Evolutionary conservation across 306 rosid species (phyloP).

Genomic region (Quercus ilex): DNA sequence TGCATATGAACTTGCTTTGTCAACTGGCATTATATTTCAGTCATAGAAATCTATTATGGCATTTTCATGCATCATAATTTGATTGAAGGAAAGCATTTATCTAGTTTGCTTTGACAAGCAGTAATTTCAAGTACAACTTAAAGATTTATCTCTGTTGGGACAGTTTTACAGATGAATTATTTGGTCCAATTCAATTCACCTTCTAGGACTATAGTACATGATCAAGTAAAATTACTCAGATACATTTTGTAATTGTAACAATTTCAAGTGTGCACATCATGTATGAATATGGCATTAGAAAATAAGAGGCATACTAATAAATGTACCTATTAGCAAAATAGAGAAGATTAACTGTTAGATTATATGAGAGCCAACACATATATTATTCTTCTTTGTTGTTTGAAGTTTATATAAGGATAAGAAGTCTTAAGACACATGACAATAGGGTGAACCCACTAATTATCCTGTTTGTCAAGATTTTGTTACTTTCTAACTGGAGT

Average conservation of each 20-base stretch:
- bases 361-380: neutral
- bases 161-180: neutral
- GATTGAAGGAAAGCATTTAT: constrained; percentile 25
- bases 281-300: neutral
- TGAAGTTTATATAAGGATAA: neutral
- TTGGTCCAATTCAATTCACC: constrained; percentile 1
- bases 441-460: neutral
- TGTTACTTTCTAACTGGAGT: neutral
- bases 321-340: neutral
- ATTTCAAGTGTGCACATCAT: neutral
- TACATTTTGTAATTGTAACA: neutral
- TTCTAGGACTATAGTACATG: neutral
- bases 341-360: neutral
- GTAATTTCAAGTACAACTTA: constrained; percentile 31
- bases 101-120: constrained; percentile 39
- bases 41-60: constrained; percentile 22
- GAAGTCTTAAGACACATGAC: neutral
- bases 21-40: constrained; percentile 16
- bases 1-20: constrained; percentile 24
- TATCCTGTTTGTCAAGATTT: neutral
- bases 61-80: constrained; percentile 26
- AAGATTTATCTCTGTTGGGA: neutral
- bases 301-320: neutral
- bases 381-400: neutral
- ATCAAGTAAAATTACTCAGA: neutral